A percentile compares a stretch with the other conserved stretches of the same genome.
Conservation (phyloP, 1,284 basidiomycete species). For the Cutaneotrichosporon daszewskae region DNA sequence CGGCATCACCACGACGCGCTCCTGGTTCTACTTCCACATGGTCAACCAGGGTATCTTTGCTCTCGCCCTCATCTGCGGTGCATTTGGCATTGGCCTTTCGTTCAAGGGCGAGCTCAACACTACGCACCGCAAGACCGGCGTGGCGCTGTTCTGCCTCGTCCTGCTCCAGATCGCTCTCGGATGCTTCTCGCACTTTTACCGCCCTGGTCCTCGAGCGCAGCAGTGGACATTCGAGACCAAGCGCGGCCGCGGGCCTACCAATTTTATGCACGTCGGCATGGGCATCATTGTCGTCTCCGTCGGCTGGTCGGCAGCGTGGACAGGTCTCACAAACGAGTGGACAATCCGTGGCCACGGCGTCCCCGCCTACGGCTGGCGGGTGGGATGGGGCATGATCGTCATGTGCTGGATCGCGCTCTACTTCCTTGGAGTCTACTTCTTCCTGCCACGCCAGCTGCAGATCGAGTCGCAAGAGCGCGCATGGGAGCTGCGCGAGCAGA, state of each 20-base stretch:
- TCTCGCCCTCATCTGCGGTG: constrained; percentile 52
- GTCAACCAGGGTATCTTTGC: constrained; percentile 56
- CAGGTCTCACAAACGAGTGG: constrained; percentile 31
- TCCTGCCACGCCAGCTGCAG: constrained; percentile 20
- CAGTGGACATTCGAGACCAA: constrained; percentile 16
- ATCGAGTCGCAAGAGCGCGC: constrained; percentile 11
- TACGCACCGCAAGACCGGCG: constrained; percentile 57
- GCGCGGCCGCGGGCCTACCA: constrained; percentile 29
- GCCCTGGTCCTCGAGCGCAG: constrained; percentile 5
- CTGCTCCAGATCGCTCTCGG: constrained; percentile 57
- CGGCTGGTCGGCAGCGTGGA: constrained; percentile 31
- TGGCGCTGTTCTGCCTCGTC: constrained; percentile 59
- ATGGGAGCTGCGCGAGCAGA: constrained; percentile 2
- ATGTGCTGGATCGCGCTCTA: constrained; percentile 13
- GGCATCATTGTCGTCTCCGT: constrained; percentile 28
- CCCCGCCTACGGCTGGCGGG: constrained; percentile 21
- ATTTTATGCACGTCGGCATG: constrained; percentile 30
- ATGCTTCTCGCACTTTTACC: constrained; percentile 55
- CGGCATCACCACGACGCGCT: constrained; percentile 50
- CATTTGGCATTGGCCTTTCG: constrained; percentile 43
- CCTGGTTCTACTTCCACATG: constrained; percentile 57
- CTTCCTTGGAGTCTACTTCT: constrained; percentile 23
- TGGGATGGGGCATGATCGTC: constrained; percentile 33
- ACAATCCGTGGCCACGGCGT: constrained; percentile 17
- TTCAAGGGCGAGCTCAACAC: constrained; percentile 34